Base-by-base conservation (phyloP, 2,329 filamentous ascomycete species). In the Drechslerella coelobrocha region DNA sequence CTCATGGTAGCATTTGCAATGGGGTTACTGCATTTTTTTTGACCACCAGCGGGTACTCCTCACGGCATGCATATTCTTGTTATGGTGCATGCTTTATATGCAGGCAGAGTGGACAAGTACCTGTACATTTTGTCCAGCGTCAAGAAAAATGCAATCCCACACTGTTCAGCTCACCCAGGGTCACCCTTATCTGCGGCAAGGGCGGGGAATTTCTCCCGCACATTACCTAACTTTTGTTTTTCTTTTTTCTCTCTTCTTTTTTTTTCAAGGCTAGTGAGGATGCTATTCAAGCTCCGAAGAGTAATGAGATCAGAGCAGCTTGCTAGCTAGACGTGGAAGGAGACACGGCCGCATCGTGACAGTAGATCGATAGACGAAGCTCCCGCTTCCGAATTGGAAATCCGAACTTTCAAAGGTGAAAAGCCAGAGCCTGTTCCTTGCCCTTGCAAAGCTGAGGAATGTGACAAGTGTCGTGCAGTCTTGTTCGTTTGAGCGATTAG, bases 401-500 rank as follows among this genome's bases (percentile, higher is more conserved):
- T 51, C 47, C 23, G 27, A 31, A 51, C n/a, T 19, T 19, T n/a
- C 9, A 23, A 23, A 6, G 14, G 41, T 45, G 14, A 19, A 45
- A n/a, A 10, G 12, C 12, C 34, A 39, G 23, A 19, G 24, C 47
- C 24, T 51, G 21, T 19, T 51, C n/a, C 21, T n/a, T 31, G 24
- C 14, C 23, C 6, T 51, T 51, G 23, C 27, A 51, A 2, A 51
- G 43, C 51, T 41, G 37, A 57, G 51, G 66, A 71, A 63, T 69
- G 59, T 69, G 65, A 63, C 53, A 63, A 63, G 59, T 71, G 59
- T 59, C 53, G 53, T 71, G 65, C 65, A 55, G 8, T 10, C 17
- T 21, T 45, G 9, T 45, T 56, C 34, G 31, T 39, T 17, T 14
- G 34, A 23, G 56, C 31, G 62, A 61, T 61, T 57, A 37, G 17